phyloP scores from a whole-genome alignment of 169 alveolate genomes.

The Cryptosporidium viatorum region DNA sequence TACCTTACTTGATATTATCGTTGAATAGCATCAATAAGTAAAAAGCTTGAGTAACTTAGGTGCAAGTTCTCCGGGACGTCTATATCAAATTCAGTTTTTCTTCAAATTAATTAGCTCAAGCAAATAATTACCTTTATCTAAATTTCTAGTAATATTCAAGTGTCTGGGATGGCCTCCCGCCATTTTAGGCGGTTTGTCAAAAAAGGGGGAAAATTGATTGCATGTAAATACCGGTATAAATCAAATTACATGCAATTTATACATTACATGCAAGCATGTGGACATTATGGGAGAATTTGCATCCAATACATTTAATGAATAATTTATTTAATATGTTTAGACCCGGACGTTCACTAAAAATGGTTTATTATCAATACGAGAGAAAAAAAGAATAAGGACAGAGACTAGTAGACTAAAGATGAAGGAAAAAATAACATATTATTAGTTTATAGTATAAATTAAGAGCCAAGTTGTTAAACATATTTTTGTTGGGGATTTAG shows the following conservation, averaged over 20 bases:
- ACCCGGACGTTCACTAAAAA: not conserved
- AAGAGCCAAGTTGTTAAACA: not conserved
- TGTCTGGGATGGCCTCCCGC: not conserved
- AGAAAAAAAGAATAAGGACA: not conserved
- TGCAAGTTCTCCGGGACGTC: not conserved
- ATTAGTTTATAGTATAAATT: not conserved
- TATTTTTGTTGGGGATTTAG: too few relatives aligned
- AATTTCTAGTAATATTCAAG: not conserved
- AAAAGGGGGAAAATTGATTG: not conserved
- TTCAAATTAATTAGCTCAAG: not conserved
- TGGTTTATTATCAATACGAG: not conserved
- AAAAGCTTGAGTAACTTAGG: too few relatives aligned
- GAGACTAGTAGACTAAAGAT: not conserved
- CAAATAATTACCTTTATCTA: not conserved
- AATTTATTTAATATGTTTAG: constrained; percentile 1
- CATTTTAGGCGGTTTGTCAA: not conserved
- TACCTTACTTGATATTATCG: not conserved
- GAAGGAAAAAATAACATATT: not conserved
- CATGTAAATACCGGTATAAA: constrained; percentile 8
- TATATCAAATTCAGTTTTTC: not conserved
- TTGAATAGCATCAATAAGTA: not conserved
- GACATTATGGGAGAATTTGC: not conserved
- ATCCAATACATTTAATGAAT: not conserved
- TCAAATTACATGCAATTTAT: not conserved
- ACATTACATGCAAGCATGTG: not conserved